These are phyloP conservation scores for Ceratobasidium sp. DNA, from an alignment of 1,284 basidiomycete genomes.

Conservation along the genomic window DNA sequence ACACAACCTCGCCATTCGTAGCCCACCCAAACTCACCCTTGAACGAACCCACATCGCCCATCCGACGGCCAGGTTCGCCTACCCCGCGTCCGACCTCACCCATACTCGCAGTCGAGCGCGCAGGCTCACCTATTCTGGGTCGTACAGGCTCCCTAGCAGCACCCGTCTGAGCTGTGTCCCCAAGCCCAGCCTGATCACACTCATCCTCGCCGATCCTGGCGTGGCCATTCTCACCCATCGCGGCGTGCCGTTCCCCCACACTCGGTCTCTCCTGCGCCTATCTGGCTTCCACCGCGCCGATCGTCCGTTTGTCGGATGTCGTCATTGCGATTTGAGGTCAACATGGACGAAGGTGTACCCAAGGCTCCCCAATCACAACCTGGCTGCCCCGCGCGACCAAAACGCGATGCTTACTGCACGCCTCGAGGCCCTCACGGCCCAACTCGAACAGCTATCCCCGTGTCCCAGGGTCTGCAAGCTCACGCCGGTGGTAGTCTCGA, in stretches of 20 bases:
- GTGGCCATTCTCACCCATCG: slow-evolving; percentile 35
- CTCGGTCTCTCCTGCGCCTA: slow-evolving; percentile 2
- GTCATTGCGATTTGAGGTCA: slow-evolving; percentile 31
- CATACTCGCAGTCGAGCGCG: neutral
- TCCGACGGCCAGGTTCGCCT: neutral
- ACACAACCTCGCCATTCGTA: slow-evolving; percentile 4
- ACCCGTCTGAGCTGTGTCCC: neutral
- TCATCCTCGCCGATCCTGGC: slow-evolving; percentile 12
- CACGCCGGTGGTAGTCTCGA: no score
- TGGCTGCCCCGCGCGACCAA: slow-evolving; percentile 54
- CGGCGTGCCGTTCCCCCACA: slow-evolving; percentile 25
- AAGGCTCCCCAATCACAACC: slow-evolving; percentile 49
- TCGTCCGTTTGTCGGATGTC: slow-evolving; percentile 23
- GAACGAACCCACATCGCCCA: neutral
- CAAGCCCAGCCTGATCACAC: neutral
- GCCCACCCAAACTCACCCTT: neutral
- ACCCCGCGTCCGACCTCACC: slow-evolving; percentile 10
- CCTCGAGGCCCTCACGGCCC: slow-evolving; percentile 76
- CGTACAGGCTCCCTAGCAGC: slow-evolving; percentile 3
- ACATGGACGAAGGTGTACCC: slow-evolving; percentile 9
- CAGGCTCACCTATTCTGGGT: neutral
- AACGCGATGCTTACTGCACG: slow-evolving; percentile 79
- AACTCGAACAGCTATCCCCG: slow-evolving; percentile 84
- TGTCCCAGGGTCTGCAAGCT: slow-evolving; percentile 80
- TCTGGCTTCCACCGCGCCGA: slow-evolving; percentile 17